Percentiles rank a stretch among this genome's conserved stretches.
Conservation (phyloP, 2,329 filamentous ascomycete genomes). For the Pseudocercospora eumusae region DNA sequence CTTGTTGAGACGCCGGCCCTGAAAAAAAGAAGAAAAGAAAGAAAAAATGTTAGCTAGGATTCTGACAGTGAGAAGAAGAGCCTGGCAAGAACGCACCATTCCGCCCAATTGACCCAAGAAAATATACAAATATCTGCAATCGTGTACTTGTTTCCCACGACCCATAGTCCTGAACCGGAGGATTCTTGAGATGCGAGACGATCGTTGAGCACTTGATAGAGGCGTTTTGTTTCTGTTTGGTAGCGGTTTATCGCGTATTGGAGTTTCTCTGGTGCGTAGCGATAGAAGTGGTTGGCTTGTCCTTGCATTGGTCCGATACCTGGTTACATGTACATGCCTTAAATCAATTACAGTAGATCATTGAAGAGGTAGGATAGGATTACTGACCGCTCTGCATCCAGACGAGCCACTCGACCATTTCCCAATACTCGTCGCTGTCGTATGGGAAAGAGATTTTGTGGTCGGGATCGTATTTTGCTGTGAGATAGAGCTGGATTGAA, state of each 20-base stretch:
- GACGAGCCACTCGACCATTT: constrained; percentile 50
- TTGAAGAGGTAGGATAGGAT: too few relatives aligned
- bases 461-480: constrained; percentile 46
- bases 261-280: constrained; percentile 48
- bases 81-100: constrained; percentile 45
- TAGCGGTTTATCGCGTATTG: constrained; percentile 52
- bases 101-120: constrained; percentile 50
- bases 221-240: constrained; percentile 51
- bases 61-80: background rate
- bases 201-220: constrained; percentile 51
- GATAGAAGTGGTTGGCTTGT: constrained; percentile 53
- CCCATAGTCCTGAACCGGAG: constrained; percentile 41
- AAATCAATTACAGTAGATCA: too few relatives aligned
- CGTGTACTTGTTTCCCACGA: constrained; percentile 47
- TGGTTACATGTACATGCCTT: constrained; percentile 4
- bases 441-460: constrained; percentile 37
- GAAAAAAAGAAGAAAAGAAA: background rate
- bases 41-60: too few relatives aligned
- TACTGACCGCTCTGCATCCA: constrained; percentile 44
- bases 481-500: constrained; percentile 50
- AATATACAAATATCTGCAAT: constrained; percentile 53
- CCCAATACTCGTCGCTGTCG: constrained; percentile 46
- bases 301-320: constrained; percentile 35
- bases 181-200: constrained; percentile 38
- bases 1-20: constrained; percentile 14